These are phyloP conservation scores for Botrytis sinoallii DNA, from an alignment of 2,329 filamentous ascomycete genomes.

Conservation along the genomic window DNA sequence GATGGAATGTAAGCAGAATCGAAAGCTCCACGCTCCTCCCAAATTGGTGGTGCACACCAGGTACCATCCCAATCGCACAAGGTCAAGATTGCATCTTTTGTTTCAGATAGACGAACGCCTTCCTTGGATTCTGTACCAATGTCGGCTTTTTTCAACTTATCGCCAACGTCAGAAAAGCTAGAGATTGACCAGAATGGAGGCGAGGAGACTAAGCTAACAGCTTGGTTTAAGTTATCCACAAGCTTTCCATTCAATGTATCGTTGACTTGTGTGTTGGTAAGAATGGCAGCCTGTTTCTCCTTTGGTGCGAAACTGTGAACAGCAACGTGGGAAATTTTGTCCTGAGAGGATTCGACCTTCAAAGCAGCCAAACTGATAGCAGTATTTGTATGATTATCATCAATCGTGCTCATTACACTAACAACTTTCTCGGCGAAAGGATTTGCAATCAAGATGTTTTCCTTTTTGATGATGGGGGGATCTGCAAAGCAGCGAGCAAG, in stretches of 20 bases:
- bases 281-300: background rate
- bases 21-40: constrained; percentile 28
- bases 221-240: background rate
- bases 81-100: constrained; percentile 22
- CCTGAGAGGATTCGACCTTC: background rate
- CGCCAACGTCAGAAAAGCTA: constrained; percentile 21
- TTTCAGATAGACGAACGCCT: constrained; percentile 28
- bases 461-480: background rate
- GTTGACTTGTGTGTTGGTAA: background rate
- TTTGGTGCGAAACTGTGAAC: background rate
- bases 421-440: background rate
- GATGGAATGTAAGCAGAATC: constrained; percentile 28
- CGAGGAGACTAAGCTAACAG: constrained; percentile 7
- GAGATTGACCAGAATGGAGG: constrained; percentile 14
- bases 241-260: background rate
- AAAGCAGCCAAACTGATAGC: background rate
- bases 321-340: constrained; percentile 4
- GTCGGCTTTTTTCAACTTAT: constrained; percentile 17
- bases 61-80: constrained; percentile 31
- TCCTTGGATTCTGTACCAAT: constrained; percentile 10
- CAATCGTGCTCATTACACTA: background rate
- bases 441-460: background rate
- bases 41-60: constrained; percentile 32
- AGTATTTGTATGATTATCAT: background rate
- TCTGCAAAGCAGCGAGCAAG: background rate